A percentile compares a stretch with the other conserved stretches of the same genome.
Conservation (phyloP, 345 rosid species). For the Erodium maritimum region DNA sequence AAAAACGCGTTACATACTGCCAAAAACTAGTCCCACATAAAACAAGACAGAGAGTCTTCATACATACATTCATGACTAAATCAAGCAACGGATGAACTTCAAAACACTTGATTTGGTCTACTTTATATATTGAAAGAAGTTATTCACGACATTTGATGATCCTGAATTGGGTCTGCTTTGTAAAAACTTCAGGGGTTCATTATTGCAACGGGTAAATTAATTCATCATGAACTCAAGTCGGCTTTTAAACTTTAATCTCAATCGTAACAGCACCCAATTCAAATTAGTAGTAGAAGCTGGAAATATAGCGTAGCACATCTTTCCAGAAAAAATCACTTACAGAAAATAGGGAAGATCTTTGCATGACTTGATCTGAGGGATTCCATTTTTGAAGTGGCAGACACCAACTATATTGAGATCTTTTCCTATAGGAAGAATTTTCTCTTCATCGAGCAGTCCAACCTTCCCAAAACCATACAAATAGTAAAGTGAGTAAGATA, state of each 20-base stretch:
- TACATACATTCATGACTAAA: too few species aligned
- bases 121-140: not conserved
- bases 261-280: not conserved
- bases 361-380: slow-evolving; percentile 72
- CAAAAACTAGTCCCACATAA: not conserved
- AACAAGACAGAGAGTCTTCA: not conserved
- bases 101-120: too few species aligned
- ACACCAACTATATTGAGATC: slow-evolving; percentile 59
- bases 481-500: not conserved
- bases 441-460: slow-evolving; percentile 86
- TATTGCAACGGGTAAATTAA: not conserved
- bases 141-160: not conserved
- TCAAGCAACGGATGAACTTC: too few species aligned
- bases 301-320: not conserved
- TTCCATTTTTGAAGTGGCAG: slow-evolving; percentile 41
- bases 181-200: not conserved
- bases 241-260: not conserved
- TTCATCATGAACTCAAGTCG: not conserved
- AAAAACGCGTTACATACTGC: not conserved
- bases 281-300: not conserved
- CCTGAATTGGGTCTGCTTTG: not conserved
- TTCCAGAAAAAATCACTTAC: slow-evolving; percentile 32
- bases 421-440: slow-evolving; percentile 74
- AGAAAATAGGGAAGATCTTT: slow-evolving; percentile 81
- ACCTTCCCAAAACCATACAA: slow-evolving; percentile 35